Evolutionary conservation across 176 grass and related monocot genomes (phyloP).

Genomic region (Rhynchospora breviuscula): DNA sequence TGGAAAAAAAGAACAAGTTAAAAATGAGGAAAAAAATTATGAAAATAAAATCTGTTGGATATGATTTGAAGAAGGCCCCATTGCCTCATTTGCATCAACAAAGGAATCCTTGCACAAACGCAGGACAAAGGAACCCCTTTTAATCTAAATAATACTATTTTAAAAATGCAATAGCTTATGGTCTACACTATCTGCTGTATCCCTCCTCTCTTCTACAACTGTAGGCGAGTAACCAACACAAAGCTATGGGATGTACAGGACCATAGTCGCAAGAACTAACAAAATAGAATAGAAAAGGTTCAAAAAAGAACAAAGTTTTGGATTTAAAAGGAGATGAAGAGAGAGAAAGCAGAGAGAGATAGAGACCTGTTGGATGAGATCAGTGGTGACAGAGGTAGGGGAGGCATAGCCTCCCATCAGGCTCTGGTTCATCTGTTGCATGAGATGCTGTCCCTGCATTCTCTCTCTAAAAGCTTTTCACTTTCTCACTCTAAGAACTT

Average conservation of each 20-base stretch:
- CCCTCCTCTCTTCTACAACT: not conserved
- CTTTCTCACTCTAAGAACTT: constrained; percentile 16
- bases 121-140: constrained; percentile 10
- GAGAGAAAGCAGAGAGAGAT: constrained; percentile 20
- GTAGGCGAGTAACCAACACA: constrained; percentile 11
- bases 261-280: constrained; percentile 3
- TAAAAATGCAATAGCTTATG: not conserved
- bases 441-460: constrained; percentile 89
- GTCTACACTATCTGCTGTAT: not conserved
- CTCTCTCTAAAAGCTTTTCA: constrained; percentile 18
- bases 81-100: constrained; percentile 8
- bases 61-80: constrained; percentile 8
- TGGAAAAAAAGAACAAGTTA: not conserved
- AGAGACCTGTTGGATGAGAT: constrained; percentile 87
- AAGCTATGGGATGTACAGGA: constrained; percentile 9
- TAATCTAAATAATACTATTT: not conserved
- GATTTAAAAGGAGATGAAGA: not conserved
- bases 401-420: constrained; percentile 88
- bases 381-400: constrained; percentile 70
- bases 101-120: not conserved
- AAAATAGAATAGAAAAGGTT: not conserved
- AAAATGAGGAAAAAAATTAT: not conserved
- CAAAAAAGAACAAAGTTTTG: not conserved
- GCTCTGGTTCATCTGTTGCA: constrained; percentile 90
- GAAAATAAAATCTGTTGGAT: not conserved